Base-by-base conservation (phyloP, 768 basidiomycete genomes). In the Macrolepiota fuliginosa region DNA sequence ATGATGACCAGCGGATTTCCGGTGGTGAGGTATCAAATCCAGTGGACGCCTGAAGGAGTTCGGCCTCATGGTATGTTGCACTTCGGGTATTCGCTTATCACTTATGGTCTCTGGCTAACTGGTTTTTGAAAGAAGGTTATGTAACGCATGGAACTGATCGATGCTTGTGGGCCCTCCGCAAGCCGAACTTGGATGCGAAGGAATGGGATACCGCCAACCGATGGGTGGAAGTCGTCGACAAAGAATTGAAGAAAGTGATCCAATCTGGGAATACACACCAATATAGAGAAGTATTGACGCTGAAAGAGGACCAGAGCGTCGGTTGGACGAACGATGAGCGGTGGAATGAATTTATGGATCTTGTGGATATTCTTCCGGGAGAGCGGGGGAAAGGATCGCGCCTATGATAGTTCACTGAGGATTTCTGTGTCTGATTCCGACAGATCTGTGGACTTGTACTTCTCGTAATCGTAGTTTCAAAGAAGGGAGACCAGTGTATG, bases 111-210 rank as follows among this genome's bases (percentile, higher is more conserved):
- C 11, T 22, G 25, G 51, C 25, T 57, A 24, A 45, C 10, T 42
- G 10, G 17, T 11, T 24, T 9, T 13, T 19, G 42, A 9, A 11
- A 49, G 17, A 56, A 90, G 88, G 87, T 0, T 84, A 85, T 57
- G 86, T 91, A 5, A 90, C 89, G 0, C 91, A 92, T 65, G 88
- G 75, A 4, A 82, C 83, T 7, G 91, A 92, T 65, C 77, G 86
- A 5, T 62, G 74, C 27, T 55, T 91, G 15, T 92, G 89, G 85
- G 79, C 86, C 1, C 73, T 91, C 15, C 79, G 85, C 4, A 62
- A 78, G 0, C 82, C 86, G 4, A 69, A 66, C n/a, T 69, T 92
- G 60, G 72, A 76, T 3, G 62, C 72, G 0, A 66, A 78, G 3
- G 82, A 91, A 64, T 69, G 76, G 7, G 67, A 70, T 0, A 67